Evolutionary conservation across 495 filamentous ascomycete genomes (phyloP).

Genomic region (Hypoxylon rickii): DNA sequence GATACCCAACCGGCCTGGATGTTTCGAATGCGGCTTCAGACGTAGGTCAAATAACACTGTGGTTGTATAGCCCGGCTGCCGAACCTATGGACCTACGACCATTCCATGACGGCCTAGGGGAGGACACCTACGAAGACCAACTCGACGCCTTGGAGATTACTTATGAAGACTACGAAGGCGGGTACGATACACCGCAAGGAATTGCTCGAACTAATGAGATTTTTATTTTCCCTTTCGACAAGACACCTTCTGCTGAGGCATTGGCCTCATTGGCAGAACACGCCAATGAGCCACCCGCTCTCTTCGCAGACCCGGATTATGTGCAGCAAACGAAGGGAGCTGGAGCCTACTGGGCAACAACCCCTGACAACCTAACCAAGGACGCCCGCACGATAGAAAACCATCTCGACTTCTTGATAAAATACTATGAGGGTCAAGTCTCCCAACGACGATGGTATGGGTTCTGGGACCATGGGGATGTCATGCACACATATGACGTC

Average conservation of each 20-base stretch:
- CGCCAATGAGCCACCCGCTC: conserved; percentile 45
- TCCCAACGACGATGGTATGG: conserved; percentile 55
- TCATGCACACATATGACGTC: conserved; percentile 56
- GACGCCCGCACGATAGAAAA: conserved; percentile 40
- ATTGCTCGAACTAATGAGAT: conserved; percentile 54
- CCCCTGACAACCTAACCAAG: conserved; percentile 12
- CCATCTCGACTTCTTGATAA: conserved; percentile 50
- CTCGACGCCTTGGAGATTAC: conserved; percentile 58
- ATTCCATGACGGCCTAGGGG: conserved; percentile 54
- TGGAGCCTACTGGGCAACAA: conserved; percentile 49
- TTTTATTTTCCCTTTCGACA: conserved; percentile 47
- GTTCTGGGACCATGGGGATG: conserved; percentile 57
- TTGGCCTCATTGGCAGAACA: conserved; percentile 39
- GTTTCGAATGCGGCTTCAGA: conserved; percentile 45
- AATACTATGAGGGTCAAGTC: conserved; percentile 52
- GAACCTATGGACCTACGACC: conserved; percentile 53
- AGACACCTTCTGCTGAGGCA: conserved; percentile 43
- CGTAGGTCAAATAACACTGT: conserved; percentile 48
- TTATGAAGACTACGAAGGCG: conserved; percentile 57
- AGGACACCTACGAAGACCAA: conserved; percentile 53
- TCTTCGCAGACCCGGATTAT: conserved; percentile 44
- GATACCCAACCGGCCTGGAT: conserved; percentile 54
- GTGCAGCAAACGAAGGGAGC: conserved; percentile 48
- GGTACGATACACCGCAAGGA: conserved; percentile 52
- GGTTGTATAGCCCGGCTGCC: conserved; percentile 55